phyloP scores from a whole-genome alignment of 2,329 filamentous ascomycete genomes.

The Remersonia thermophila region DNA sequence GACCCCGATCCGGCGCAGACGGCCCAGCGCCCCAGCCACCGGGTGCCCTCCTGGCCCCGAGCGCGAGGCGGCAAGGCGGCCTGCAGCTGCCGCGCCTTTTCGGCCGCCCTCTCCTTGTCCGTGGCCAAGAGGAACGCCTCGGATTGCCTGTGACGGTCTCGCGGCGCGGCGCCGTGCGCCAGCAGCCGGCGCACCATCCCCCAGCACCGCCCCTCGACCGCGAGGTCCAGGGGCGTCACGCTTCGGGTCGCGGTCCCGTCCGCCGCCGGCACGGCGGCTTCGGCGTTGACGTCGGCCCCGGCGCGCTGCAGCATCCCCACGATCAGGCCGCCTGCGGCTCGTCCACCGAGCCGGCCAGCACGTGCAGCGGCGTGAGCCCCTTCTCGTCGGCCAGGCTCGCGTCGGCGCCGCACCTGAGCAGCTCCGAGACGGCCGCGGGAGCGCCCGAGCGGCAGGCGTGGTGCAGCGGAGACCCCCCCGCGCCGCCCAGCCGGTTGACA shows the following conservation, averaged over 20 bases:
- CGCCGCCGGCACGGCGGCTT: neutral
- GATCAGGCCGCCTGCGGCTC: neutral
- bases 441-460: constrained; percentile 3
- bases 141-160: neutral
- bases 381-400: neutral
- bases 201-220: neutral
- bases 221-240: constrained; percentile 1
- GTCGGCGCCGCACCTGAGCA: constrained; percentile 5
- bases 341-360: neutral
- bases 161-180: neutral
- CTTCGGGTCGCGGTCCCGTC: neutral
- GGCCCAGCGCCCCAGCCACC: too few relatives aligned
- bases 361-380: constrained; percentile 2
- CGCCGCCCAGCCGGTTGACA: constrained; percentile 1
- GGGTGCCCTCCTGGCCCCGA: too few relatives aligned
- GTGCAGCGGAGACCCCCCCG: constrained; percentile 4
- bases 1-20: too few relatives aligned
- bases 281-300: neutral
- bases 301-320: neutral
- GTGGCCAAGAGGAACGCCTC: constrained; percentile 1
- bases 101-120: constrained; percentile 2
- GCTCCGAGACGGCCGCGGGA: constrained; percentile 4
- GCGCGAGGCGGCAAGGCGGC: too few relatives aligned
- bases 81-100: neutral
- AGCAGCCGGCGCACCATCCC: neutral